Evolutionary conservation across 1,284 basidiomycete species (phyloP).

Genomic region (Garcileccinum viscosum): DNA sequence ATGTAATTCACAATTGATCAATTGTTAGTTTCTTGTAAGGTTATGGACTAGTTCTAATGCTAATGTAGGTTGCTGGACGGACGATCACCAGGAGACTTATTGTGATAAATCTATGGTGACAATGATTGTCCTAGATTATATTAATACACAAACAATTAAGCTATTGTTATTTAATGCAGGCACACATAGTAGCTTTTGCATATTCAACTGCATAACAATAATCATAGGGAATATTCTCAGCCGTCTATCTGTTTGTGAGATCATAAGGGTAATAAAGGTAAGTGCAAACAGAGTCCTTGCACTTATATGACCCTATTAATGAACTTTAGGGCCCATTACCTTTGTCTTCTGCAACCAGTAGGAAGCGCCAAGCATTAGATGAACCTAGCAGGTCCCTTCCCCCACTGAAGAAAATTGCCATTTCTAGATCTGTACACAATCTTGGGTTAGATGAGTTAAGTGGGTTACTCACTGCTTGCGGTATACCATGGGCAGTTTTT

Average conservation of each 20-base stretch:
- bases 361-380: background rate
- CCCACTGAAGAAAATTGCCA: background rate
- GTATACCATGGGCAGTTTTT: background rate
- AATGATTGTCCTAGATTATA: background rate
- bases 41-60: no score
- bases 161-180: background rate
- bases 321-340: background rate
- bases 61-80: no score
- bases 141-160: background rate
- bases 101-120: background rate
- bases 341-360: background rate
- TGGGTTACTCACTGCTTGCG: background rate
- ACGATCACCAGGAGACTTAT: background rate
- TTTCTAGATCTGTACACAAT: background rate
- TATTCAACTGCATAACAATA: background rate
- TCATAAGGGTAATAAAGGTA: background rate
- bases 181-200: background rate
- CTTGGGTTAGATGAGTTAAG: background rate
- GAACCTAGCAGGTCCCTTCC: background rate
- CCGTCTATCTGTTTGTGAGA: background rate
- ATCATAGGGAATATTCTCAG: background rate
- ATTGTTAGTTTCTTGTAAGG: no score
- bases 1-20: no score
- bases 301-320: background rate
- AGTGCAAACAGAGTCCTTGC: background rate